These are phyloP conservation scores for Zanthoxylum bungeanum DNA, from an alignment of 345 rosid species.

Conservation along the genomic window DNA sequence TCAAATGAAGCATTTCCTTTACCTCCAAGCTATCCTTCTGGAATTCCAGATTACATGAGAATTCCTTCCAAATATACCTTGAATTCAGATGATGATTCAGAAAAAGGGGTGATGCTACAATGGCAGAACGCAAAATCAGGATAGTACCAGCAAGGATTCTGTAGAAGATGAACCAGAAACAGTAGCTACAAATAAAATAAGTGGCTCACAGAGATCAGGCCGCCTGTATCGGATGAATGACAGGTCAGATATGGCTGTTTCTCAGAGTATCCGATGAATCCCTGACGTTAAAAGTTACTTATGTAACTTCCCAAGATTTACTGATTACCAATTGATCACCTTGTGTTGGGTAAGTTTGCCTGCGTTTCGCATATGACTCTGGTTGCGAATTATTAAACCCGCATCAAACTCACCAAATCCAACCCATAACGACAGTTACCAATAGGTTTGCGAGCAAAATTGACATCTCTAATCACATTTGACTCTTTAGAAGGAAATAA, in stretches of 20 bases:
- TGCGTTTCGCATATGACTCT: not conserved
- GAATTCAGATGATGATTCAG: too few species aligned
- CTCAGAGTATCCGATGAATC: not conserved
- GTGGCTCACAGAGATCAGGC: conserved; percentile 26
- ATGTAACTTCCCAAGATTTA: not conserved
- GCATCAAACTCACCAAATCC: not conserved
- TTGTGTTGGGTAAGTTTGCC: not conserved
- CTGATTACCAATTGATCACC: not conserved
- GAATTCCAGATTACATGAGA: too few species aligned
- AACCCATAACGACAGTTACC: too few species aligned
- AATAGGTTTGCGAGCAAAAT: too few species aligned
- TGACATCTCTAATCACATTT: too few species aligned
- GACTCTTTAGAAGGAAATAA: too few species aligned
- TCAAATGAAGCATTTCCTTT: too few species aligned
- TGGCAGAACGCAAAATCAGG: conserved; percentile 15
- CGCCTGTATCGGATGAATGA: conserved; percentile 61
- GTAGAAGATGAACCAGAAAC: conserved; percentile 56
- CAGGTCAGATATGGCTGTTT: conserved; percentile 31
- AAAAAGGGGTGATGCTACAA: too few species aligned
- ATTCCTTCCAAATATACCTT: too few species aligned
- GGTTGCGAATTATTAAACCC: too few species aligned
- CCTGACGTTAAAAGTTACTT: not conserved
- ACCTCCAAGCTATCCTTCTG: too few species aligned
- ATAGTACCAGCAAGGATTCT: conserved; percentile 25
- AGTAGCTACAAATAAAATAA: conserved; percentile 14